Base-by-base conservation (phyloP, 495 filamentous ascomycete species). In the Xylona heveae region DNA sequence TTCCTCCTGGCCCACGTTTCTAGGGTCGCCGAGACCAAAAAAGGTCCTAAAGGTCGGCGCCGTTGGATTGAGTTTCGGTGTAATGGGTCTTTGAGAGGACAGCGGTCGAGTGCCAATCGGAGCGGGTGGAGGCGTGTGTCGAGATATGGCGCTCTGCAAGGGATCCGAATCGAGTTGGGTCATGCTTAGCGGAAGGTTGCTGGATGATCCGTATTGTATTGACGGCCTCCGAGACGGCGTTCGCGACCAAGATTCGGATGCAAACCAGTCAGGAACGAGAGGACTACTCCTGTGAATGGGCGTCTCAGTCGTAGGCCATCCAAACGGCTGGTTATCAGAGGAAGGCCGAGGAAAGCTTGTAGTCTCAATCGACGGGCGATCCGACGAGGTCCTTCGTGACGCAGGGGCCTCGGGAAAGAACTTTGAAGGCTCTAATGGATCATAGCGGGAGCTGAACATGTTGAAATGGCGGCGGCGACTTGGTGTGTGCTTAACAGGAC, bases 341-440 rank as follows among this genome's bases (percentile, higher is more conserved):
- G 80, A 85, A 0, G 80, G 81, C 35, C 78, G 65, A 1, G 78
- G 75, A 28, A 85, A 59, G n/a, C n/a, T n/a, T 24, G 54, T 46
- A 23, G 65, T 64, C 31, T 88, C 81, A 31, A 72, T 71, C 0
- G 79, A 84, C 5, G 78, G 73, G n/a, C n/a, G n/a, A 18, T 77
- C 78, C 9, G 80, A 85, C 2, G 73, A 65, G 16, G 80, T 79
- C 17, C 80, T 59, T 2, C 78, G 75, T 22, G 77, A 81, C 31
- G 74, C 58, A 9, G 72, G 64, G 29, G 72, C 39, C 68, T 12
- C 73, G 58, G 15, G 68, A 10, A 64, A 51, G 16, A 64, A 53
- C 12, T 55, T 56, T 6, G 57, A 50, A 4, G 66, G 56, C 34
- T 73, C 68, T 24, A 68, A 57, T 3, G 63, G 58, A 38, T 73